Evolutionary conservation across 148 eudicot species (phyloP).

Genomic region (Nepenthes gracilis): DNA sequence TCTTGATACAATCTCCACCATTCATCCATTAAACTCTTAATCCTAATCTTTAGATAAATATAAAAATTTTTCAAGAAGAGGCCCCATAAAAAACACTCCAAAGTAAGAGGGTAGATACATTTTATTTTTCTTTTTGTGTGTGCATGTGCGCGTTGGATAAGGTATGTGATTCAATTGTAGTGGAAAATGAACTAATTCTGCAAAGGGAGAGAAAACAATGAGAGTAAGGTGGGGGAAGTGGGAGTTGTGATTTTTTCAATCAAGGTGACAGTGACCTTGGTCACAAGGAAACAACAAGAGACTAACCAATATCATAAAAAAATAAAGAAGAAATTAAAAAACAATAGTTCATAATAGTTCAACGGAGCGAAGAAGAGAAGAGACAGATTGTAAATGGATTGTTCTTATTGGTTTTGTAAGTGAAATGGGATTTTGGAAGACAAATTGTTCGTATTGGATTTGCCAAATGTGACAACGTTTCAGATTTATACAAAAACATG

Average conservation of each 20-base stretch:
- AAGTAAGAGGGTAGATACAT: too few relatives aligned
- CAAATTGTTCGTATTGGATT: slow-evolving; percentile 37
- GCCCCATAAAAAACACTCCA: too few relatives aligned
- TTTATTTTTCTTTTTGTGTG: too few relatives aligned
- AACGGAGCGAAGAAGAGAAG: background rate
- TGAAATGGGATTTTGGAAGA: slow-evolving; percentile 13
- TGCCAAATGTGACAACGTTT: slow-evolving; percentile 41
- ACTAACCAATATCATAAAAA: too few relatives aligned
- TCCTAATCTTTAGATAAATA: too few relatives aligned
- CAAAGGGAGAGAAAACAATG: background rate
- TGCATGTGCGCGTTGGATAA: too few relatives aligned
- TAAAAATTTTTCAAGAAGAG: too few relatives aligned
- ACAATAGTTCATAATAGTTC: background rate
- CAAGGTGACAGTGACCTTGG: background rate
- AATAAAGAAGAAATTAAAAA: background rate
- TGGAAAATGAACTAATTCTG: too few relatives aligned
- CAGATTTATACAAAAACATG: slow-evolving; percentile 46
- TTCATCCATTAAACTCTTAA: too few relatives aligned
- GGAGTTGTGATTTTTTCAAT: background rate
- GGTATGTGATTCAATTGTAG: too few relatives aligned
- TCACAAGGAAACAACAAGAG: background rate
- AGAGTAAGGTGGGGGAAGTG: background rate
- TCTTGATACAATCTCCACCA: too few relatives aligned
- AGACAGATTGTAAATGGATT: slow-evolving; percentile 5
- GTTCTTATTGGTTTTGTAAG: slow-evolving; percentile 32